Base-by-base conservation (phyloP, 164 flowering plant genomes). In the Protea cynaroides region DNA sequence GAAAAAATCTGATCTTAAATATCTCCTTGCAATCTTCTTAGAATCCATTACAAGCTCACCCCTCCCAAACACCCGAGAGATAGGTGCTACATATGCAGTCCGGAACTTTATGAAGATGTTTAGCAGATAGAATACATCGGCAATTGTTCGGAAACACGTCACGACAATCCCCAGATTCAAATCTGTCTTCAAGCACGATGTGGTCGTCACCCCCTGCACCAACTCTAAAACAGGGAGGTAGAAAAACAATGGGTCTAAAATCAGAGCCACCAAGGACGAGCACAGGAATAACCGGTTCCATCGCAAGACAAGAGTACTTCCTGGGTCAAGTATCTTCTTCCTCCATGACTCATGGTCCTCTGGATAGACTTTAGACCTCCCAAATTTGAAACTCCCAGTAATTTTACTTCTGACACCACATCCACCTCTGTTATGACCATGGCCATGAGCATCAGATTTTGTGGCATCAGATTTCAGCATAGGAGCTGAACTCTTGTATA, bases 31-130 rank as follows among this genome's bases (percentile, higher is more conserved):
- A 62, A 91, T 89, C 77, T 73, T 80, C 75, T 84, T 81, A 9
- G 92, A 83, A 70, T 91, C 90, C 86, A 79, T 84, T 7, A 91
- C 96, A 72, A 91, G 93, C 60, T 87, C 96, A 64, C 97, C 97
- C 69, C 88, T 89, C 8, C 97, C 97, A 80, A 87, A 86, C 2
- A 89, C 86, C 47, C 89, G 74, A 8, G 96, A 81, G 64, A 77
- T 84, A 0, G 97, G 97, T 0, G 93, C 82, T 22, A 88, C 78
- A 78, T 85, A 91, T 13, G 88, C 96, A 5, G 88, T 87, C 74
- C 89, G 78, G 67, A 89, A 91, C 69, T 87, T 87, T 17, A 89
- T 82, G 23, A 81, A 37, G 75, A 91, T 58, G 61, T 89, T 90
- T 67, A 87, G 60, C 63, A 84, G 24, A 72, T 89, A 89, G 75